Evolutionary conservation across 2,329 filamentous ascomycete species (phyloP).

Genomic region (Dactylonectria estremocensis): DNA sequence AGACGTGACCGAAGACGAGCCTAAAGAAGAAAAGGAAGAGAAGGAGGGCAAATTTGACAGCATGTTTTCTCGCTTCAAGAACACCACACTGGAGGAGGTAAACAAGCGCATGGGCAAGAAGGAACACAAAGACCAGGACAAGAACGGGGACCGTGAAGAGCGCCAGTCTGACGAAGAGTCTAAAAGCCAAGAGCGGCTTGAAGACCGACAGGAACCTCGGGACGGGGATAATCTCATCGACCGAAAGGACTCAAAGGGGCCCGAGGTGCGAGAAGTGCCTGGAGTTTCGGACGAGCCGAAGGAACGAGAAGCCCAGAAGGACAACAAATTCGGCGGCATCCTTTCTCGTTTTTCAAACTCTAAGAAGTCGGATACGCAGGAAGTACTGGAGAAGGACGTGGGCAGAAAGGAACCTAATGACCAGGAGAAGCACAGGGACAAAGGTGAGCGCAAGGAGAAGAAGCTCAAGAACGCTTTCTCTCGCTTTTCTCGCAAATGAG

Average conservation of each 20-base stretch:
- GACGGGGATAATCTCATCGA: too few species aligned
- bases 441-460: not conserved
- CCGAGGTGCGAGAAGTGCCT: not conserved
- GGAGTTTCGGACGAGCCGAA: not conserved
- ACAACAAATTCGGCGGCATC: slow-evolving; percentile 15
- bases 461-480: not conserved
- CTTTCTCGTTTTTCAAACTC: slow-evolving; percentile 33
- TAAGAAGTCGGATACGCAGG: not conserved
- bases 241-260: too few species aligned
- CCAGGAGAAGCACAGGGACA: not conserved
- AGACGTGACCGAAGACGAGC: not conserved
- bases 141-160: not conserved
- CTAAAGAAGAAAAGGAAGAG: not conserved
- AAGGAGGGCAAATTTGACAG: not conserved
- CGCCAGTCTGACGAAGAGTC: too few species aligned
- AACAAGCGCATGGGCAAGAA: too few species aligned
- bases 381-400: not conserved
- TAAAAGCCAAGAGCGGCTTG: too few species aligned
- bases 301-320: not conserved
- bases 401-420: not conserved
- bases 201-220: too few species aligned
- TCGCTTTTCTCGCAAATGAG: not conserved
- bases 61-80: not conserved
- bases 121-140: not conserved
- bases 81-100: not conserved